Evolutionary conservation across 805 yeast species (phyloP), one percentile per base, ranked within the genome.

Genomic region (Kurtzmaniella cleridarum): DNA sequence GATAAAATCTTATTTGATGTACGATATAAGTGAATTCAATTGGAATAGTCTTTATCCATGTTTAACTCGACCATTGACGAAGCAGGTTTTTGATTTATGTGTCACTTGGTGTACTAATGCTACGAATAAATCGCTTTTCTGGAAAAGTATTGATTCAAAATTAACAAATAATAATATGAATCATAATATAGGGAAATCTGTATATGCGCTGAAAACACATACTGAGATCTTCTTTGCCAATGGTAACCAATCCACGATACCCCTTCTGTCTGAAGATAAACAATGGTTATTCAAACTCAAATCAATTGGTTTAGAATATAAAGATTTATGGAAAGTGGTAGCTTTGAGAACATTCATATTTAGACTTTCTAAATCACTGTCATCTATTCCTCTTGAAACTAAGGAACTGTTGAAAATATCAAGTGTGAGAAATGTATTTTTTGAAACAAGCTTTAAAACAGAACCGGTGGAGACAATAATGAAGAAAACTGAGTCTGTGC

Each of bases 281-380:
- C 70, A 71, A 26, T 84, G 95, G 89, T 64, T 88, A n/a, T 76
- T 76, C 28, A 78, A 81, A 45, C 64, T 91, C 32, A 73, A 76
- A 34, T 69, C 81, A 2, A 69, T 86, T n/a, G 98, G 97, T 0
- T 60, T 91, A 37, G 69, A 68, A 6, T 87, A 79, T 8, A 69
- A 66, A 6, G 95, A 88, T 33, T 49, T 86, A 18, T 91, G 97
- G 97, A 91, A 90, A 56, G 61, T 91, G 10, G 80, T 81, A 12
- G 76, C 76, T 3, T 58, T 88, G 40, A 69, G 90, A 40, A 81
- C 81, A 23, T 84, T 87, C 48, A 73, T 90, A 7, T 70, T 62
- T 42, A 76, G 79, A 35, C 76, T 79, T 3, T 75, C 84, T 1
- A 14, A 30, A 35, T 28, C 42, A 30, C 13, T 31, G 13, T 7